Evolutionary conservation across 345 rosid species (phyloP).

Genomic region (Iberis pinnata): DNA sequence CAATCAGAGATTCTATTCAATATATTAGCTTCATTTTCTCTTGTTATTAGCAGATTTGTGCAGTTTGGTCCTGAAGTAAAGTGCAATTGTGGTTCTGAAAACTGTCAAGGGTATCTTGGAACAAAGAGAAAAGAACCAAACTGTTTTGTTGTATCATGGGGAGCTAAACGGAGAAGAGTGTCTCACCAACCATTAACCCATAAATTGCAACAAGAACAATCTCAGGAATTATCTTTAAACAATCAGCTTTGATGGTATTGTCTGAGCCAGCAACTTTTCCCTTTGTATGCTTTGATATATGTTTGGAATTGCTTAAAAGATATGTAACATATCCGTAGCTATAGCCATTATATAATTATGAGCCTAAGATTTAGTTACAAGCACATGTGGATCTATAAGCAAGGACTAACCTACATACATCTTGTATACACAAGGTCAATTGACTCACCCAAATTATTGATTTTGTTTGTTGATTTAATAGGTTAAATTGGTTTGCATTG

Average conservation of each 20-base stretch:
- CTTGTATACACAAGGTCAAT: no score
- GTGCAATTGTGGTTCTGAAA: conserved; percentile 72
- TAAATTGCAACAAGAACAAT: conserved; percentile 12
- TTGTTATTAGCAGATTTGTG: conserved; percentile 48
- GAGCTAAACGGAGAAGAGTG: conserved; percentile 71
- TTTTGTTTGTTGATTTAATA: no score
- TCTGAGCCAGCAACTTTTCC: no score
- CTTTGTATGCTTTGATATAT: no score
- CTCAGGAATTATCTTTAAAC: neutral
- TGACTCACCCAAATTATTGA: no score
- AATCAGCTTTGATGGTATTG: neutral
- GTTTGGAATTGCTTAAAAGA: no score
- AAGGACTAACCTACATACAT: no score
- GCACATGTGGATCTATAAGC: no score
- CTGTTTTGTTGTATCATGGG: conserved; percentile 57
- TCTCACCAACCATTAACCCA: conserved; percentile 11
- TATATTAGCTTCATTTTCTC: neutral
- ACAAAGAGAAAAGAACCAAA: conserved; percentile 52
- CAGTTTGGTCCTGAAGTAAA: conserved; percentile 88
- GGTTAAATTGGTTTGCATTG: no score
- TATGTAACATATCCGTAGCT: no score
- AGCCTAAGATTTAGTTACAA: conserved; percentile 6
- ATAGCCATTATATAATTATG: neutral
- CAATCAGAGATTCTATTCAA: neutral
- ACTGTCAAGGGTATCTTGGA: conserved; percentile 80